Conservation (phyloP, 1,139 yeast species). For the Williopsis jadinii region DNA sequence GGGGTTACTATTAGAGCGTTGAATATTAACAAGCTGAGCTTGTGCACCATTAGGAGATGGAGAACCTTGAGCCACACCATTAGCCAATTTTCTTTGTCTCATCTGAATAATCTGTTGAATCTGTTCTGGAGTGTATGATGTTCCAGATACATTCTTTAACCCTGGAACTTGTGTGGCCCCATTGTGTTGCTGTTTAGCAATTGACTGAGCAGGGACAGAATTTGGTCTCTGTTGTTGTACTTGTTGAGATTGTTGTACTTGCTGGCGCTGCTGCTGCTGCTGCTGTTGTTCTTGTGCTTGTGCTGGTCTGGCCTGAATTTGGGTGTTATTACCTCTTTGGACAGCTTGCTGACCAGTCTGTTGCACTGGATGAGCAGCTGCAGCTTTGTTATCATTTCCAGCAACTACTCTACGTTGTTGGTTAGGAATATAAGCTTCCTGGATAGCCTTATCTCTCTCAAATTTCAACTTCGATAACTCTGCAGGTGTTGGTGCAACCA, state of each 20-base stretch:
- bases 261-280: not conserved
- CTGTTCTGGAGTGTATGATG: slow-evolving; percentile 20
- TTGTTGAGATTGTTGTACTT: slow-evolving; percentile 4
- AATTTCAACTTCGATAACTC: slow-evolving; percentile 75
- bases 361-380: not conserved
- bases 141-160: slow-evolving; percentile 8
- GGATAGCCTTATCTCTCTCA: slow-evolving; percentile 80
- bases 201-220: slow-evolving; percentile 11
- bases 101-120: slow-evolving; percentile 23
- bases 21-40: slow-evolving; percentile 14
- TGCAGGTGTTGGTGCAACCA: slow-evolving; percentile 65
- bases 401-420: slow-evolving; percentile 11
- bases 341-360: slow-evolving; percentile 3
- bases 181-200: slow-evolving; percentile 1
- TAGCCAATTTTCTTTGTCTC: slow-evolving; percentile 22
- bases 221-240: slow-evolving; percentile 9
- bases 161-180: not conserved
- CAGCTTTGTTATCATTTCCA: not conserved
- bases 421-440: slow-evolving; percentile 48
- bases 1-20: slow-evolving; percentile 20
- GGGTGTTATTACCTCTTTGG: slow-evolving; percentile 3
- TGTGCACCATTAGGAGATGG: slow-evolving; percentile 18
- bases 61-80: slow-evolving; percentile 8
- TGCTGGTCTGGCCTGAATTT: not conserved
- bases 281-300: slow-evolving; percentile 1